Base-by-base conservation (phyloP, 768 basidiomycete species). In the Phylloporus sp. region DNA sequence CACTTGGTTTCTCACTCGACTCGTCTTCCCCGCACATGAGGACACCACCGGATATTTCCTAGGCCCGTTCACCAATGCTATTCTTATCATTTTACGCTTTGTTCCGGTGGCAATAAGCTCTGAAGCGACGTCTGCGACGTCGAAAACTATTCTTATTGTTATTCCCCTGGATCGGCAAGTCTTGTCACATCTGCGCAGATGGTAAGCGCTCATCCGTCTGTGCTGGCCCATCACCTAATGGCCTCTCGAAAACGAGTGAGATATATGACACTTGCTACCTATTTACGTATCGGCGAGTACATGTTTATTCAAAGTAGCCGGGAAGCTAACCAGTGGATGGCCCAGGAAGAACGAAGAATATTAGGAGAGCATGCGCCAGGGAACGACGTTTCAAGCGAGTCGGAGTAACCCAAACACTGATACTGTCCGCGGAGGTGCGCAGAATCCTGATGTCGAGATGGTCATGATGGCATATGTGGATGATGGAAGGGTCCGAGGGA, bases 51-150 rank as follows among this genome's bases (percentile, higher is more conserved):
- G 24, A 28, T 43, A 18, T 47, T 49, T 46, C 41, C 44, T 50
- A 26, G 40, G 27, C 41, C 16, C 26, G 23, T 42, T 42, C 41
- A 42, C 38, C 2, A n/a, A 28, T 43, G 27, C 18, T 28, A 28
- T 43, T 43, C 42, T 43, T 18, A 43, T 43, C 27, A 18, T 45
- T 16, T 24, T 36, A 47, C 12, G 47, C 45, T 35, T 55, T 51
- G 43, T 53, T 52, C 59, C 50, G 54, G 59, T 55, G 56, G 56
- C 56, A 48, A 57, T 57, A 61, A 55, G 36, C 53, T 54, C 47
- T 49, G 43, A 13, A 56, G 41, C 24, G 50, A 49, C 40, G 42
- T 36, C n/a, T 38, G 28, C 26, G 42, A 50, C 32, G 22, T 35
- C 53, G 38, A 50, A 56, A 20, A 26, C 40, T 24, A 43, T 28